phyloP scores from a whole-genome alignment of 2,329 filamentous ascomycete species.

The Hortaea sp. region DNA sequence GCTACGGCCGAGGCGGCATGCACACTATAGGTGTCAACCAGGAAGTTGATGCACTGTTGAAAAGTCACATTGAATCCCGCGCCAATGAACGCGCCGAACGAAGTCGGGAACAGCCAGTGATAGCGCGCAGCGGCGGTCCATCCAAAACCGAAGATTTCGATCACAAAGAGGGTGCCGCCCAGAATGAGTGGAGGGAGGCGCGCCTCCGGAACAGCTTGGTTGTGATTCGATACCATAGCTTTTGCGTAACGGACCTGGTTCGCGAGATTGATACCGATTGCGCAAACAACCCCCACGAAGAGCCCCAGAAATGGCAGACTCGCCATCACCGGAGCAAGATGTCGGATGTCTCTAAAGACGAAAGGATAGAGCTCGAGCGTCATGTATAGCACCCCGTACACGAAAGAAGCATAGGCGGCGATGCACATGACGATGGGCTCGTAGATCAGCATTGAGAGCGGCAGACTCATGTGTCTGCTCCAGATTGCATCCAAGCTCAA shows the following conservation, averaged over 20 bases:
- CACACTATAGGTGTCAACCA: constrained; percentile 26
- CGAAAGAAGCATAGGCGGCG: constrained; percentile 41
- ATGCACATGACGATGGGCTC: constrained; percentile 40
- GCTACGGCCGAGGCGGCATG: constrained; percentile 42
- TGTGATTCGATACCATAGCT: constrained; percentile 26
- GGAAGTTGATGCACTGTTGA: constrained; percentile 39
- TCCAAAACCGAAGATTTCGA: constrained; percentile 19
- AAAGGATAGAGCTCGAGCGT: constrained; percentile 40
- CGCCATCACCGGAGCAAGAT: constrained; percentile 32
- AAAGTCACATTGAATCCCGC: constrained; percentile 39
- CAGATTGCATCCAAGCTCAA: constrained; percentile 31
- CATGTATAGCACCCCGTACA: constrained; percentile 39
- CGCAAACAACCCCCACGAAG: constrained; percentile 32
- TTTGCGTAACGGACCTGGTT: constrained; percentile 39
- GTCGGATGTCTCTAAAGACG: constrained; percentile 32
- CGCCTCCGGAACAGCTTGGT: constrained; percentile 26
- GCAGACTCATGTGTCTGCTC: constrained; percentile 34
- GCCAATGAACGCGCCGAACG: constrained; percentile 35
- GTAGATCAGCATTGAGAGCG: constrained; percentile 35
- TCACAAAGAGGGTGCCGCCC: constrained; percentile 33
- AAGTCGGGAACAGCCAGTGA: constrained; percentile 33
- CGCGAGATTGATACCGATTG: constrained; percentile 32
- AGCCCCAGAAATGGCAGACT: constrained; percentile 38
- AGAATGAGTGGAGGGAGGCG: constrained; percentile 37
- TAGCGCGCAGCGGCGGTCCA: constrained; percentile 31